These are phyloP conservation scores for Toxicodendron radicans DNA, from an alignment of 345 rosid species.

Conservation along the genomic window DNA sequence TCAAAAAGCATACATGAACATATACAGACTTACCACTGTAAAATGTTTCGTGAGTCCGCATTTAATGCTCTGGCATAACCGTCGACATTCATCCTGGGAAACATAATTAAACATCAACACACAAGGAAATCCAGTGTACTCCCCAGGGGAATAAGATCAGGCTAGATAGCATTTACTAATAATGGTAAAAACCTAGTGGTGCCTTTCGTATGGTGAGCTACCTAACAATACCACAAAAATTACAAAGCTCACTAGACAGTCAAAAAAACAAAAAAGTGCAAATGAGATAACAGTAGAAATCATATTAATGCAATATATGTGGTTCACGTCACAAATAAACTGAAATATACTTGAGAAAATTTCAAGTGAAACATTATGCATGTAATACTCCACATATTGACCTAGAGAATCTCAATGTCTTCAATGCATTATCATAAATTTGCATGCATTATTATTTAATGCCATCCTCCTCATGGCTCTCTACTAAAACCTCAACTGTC, in stretches of 20 bases:
- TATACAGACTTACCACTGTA: conserved; percentile 61
- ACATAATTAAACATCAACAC: conserved; percentile 22
- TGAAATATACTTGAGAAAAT: not conserved
- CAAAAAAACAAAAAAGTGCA: not conserved
- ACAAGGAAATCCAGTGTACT: not conserved
- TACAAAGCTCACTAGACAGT: not conserved
- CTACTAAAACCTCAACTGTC: conserved; percentile 1
- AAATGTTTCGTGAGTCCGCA: conserved; percentile 63
- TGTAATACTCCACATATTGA: not conserved
- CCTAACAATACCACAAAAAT: conserved; percentile 12
- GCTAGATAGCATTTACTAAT: not conserved
- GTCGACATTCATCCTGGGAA: conserved; percentile 82
- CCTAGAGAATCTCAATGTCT: not conserved
- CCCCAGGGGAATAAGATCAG: not conserved
- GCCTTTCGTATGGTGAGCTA: not conserved
- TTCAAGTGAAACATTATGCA: not conserved
- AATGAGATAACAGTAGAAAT: not conserved
- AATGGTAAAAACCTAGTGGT: not conserved
- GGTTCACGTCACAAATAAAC: not conserved
- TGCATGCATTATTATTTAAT: not conserved
- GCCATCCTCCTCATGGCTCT: not conserved
- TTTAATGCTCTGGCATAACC: conserved; percentile 62
- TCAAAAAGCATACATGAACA: conserved; percentile 14
- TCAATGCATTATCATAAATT: not conserved
- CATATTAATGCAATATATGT: not conserved